Conservation (phyloP, 306 rosid genomes). For the Fagus sylvatica region DNA sequence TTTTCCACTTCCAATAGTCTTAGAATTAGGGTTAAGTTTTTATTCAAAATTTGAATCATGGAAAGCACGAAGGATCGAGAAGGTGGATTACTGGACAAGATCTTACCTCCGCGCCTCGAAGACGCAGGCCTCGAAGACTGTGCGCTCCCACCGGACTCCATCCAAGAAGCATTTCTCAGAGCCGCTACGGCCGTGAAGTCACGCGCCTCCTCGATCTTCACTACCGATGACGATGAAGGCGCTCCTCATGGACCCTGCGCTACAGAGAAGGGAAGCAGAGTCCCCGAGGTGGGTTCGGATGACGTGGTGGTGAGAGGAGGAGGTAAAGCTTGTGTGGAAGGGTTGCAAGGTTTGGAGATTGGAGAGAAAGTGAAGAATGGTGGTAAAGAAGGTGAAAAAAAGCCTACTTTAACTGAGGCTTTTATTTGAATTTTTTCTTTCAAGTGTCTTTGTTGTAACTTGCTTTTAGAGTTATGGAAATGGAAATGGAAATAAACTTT, state of each 20-base stretch:
- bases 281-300: slow-evolving; percentile 21
- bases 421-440: slow-evolving; percentile 34
- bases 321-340: slow-evolving; percentile 60
- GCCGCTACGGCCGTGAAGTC: slow-evolving; percentile 60
- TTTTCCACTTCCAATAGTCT: neutral
- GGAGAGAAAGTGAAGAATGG: slow-evolving; percentile 35
- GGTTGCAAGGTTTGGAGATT: slow-evolving; percentile 50
- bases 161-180: slow-evolving; percentile 68
- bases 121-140: slow-evolving; percentile 92
- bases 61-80: slow-evolving; percentile 40
- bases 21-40: neutral
- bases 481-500: too few species aligned
- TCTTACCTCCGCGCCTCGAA: slow-evolving; percentile 78
- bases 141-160: slow-evolving; percentile 75
- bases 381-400: slow-evolving; percentile 16
- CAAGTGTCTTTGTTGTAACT: neutral
- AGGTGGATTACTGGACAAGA: slow-evolving; percentile 39
- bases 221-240: slow-evolving; percentile 19
- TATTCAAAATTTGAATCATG: slow-evolving; percentile 28
- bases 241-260: slow-evolving; percentile 23
- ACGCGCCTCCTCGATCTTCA: slow-evolving; percentile 30
- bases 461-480: neutral
- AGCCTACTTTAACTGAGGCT: slow-evolving; percentile 59
- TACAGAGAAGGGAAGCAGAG: slow-evolving; percentile 19
- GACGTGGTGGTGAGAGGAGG: slow-evolving; percentile 30